A percentile compares a stretch with the other conserved stretches of the same genome.
phyloP scores from a whole-genome alignment of 495 filamentous ascomycete species.

The Corynascus novoguineensis region DNA sequence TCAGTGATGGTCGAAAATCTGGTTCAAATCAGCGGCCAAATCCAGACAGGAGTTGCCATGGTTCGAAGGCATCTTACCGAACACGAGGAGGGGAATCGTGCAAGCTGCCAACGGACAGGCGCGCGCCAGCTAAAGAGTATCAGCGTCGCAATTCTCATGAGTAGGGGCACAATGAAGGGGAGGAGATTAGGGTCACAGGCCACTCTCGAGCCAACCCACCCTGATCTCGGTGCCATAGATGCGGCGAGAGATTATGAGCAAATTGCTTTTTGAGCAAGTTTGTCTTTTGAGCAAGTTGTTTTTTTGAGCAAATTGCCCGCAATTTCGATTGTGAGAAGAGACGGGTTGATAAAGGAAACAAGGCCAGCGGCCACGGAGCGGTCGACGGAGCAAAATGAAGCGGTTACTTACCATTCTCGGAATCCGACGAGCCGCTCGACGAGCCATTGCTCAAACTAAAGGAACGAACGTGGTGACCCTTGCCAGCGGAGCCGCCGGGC shows the following conservation, averaged over 20 bases:
- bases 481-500: background rate
- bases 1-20: conserved; percentile 9
- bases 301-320: no score
- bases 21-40: background rate
- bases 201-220: background rate
- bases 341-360: background rate
- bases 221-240: background rate
- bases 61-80: background rate
- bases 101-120: background rate
- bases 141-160: background rate
- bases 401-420: conserved; percentile 3
- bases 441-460: conserved; percentile 6
- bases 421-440: background rate
- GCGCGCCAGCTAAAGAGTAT: background rate
- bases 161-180: no score
- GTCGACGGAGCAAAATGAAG: background rate
- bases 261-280: no score
- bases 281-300: no score
- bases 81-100: conserved; percentile 2
- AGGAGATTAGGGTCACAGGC: background rate
- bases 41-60: background rate
- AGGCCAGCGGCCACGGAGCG: background rate
- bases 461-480: background rate
- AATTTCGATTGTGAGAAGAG: background rate
- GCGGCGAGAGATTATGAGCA: background rate